Evolutionary conservation across 345 rosid species (phyloP).

Genomic region (Moricandia arvensis): DNA sequence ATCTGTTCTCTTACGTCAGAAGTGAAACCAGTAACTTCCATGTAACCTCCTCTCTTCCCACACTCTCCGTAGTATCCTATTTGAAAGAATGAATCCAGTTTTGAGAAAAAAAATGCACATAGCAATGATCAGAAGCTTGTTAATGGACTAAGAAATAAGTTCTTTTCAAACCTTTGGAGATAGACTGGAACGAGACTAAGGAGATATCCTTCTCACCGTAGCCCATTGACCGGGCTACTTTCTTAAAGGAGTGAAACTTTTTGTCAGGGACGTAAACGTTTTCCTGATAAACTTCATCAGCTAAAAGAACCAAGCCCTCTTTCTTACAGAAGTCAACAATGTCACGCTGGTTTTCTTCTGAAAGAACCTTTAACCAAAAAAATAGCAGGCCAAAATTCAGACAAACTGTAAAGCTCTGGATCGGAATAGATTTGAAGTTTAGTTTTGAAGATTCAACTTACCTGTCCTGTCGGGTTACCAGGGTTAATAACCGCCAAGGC

Average conservation of each 20-base stretch:
- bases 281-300: conserved; percentile 95
- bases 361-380: conserved; percentile 63
- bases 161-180: conserved; percentile 69
- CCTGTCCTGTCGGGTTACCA: conserved; percentile 97
- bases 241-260: conserved; percentile 87
- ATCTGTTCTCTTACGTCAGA: conserved; percentile 84
- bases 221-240: conserved; percentile 87
- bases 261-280: conserved; percentile 90
- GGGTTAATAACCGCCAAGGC: conserved; percentile 93
- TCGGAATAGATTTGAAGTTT: neutral
- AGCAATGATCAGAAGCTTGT: neutral
- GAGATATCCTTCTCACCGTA: conserved; percentile 70
- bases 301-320: conserved; percentile 88
- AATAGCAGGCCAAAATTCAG: neutral
- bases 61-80: conserved; percentile 95
- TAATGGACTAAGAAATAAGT: neutral
- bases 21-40: conserved; percentile 88
- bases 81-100: conserved; percentile 1
- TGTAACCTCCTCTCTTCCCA: conserved; percentile 98
- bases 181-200: conserved; percentile 87
- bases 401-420: neutral
- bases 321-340: conserved; percentile 86
- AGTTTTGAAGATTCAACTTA: conserved; percentile 24
- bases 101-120: neutral
- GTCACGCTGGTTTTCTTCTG: conserved; percentile 76